Evolutionary conservation across 225 moss, liverwort and hornwort species (phyloP).

Genomic region (Sphagnum contortum): DNA sequence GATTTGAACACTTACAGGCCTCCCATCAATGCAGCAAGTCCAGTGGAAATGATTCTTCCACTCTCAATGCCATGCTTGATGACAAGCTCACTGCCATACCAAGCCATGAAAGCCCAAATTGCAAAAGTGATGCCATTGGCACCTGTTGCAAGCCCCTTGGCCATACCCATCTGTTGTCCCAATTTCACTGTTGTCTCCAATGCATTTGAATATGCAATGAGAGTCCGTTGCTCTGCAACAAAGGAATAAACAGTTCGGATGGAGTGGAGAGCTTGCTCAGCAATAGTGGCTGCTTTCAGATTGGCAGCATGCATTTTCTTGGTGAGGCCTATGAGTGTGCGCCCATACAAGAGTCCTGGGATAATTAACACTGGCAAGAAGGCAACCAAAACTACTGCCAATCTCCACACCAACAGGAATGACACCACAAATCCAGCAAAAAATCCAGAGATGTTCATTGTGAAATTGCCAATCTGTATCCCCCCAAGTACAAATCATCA

Average conservation of each 20-base stretch:
- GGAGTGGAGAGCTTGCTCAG: constrained; percentile 64
- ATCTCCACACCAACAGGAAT: constrained; percentile 60
- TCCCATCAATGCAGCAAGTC: constrained; percentile 61
- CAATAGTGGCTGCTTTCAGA: constrained; percentile 38
- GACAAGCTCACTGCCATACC: constrained; percentile 72
- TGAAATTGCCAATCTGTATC: constrained; percentile 59
- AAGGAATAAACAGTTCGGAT: constrained; percentile 81
- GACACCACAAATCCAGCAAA: constrained; percentile 46
- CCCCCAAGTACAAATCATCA: not conserved
- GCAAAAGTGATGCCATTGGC: constrained; percentile 59
- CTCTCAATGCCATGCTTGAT: constrained; percentile 33
- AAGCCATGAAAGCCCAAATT: constrained; percentile 66
- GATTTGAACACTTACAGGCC: constrained; percentile 47
- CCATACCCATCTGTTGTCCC: constrained; percentile 62
- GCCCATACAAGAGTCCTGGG: constrained; percentile 66
- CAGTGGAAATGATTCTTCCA: constrained; percentile 54
- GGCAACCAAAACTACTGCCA: constrained; percentile 47
- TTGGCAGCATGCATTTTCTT: constrained; percentile 36
- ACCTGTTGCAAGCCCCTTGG: constrained; percentile 69
- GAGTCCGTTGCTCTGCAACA: constrained; percentile 54
- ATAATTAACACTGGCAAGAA: constrained; percentile 66
- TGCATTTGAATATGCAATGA: constrained; percentile 32
- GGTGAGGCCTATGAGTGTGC: constrained; percentile 51
- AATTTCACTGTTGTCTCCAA: constrained; percentile 44
- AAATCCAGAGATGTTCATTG: constrained; percentile 44